These are phyloP conservation scores for Pseudocercospora vitis DNA, from an alignment of 2,329 filamentous ascomycete genomes.

Conservation along the genomic window DNA sequence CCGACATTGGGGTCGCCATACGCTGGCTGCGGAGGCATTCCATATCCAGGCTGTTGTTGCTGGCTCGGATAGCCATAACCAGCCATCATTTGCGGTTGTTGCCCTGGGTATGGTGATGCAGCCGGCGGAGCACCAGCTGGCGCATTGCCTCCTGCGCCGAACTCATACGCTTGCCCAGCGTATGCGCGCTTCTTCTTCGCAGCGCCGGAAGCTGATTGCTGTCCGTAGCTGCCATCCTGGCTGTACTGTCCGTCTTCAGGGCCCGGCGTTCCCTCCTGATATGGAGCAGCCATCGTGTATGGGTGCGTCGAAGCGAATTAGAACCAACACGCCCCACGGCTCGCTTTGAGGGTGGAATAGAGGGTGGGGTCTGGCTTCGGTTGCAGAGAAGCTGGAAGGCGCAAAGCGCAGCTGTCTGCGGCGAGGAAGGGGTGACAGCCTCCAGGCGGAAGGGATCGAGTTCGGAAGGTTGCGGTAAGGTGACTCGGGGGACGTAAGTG, in stretches of 20 bases:
- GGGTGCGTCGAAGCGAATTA: not conserved
- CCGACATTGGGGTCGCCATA: slow-evolving; percentile 30
- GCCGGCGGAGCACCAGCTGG: slow-evolving; percentile 45
- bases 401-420: not conserved
- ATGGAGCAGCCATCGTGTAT: slow-evolving; percentile 22
- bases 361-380: not conserved
- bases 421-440: not conserved
- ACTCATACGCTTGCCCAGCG: slow-evolving; percentile 91
- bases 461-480: not conserved
- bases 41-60: slow-evolving; percentile 34
- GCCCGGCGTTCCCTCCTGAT: slow-evolving; percentile 23
- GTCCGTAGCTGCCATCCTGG: slow-evolving; percentile 30
- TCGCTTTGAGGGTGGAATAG: not conserved
- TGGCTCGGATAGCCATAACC: slow-evolving; percentile 48
- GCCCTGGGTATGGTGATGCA: slow-evolving; percentile 46
- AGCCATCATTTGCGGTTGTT: slow-evolving; percentile 35
- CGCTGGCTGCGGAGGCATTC: slow-evolving; percentile 36
- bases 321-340: not conserved
- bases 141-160: slow-evolving; percentile 80
- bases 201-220: slow-evolving; percentile 25
- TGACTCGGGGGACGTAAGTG: not conserved
- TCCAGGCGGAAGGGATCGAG: slow-evolving; percentile 4
- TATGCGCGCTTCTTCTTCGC: slow-evolving; percentile 90
- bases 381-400: not conserved
- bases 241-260: slow-evolving; percentile 22